Conservation (phyloP, 352 stramenopile species). For the Blastocystis sp. region DNA sequence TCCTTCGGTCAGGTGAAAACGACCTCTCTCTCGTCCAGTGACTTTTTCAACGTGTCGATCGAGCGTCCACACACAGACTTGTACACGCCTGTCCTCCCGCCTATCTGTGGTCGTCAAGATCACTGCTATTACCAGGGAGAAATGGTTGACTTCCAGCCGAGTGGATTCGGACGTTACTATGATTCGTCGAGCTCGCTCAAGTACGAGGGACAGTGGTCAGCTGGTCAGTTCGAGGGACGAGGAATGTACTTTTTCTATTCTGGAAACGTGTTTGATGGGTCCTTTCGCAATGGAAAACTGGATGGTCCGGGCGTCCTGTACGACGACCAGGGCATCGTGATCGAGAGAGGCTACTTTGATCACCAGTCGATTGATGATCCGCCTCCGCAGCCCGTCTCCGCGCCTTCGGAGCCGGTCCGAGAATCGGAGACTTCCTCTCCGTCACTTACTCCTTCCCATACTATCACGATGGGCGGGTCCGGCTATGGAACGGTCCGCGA, state of each 20-base stretch:
- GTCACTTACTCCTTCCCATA: neutral
- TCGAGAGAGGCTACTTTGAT: neutral
- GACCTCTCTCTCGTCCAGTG: neutral
- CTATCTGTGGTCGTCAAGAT: neutral
- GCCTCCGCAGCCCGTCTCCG: neutral
- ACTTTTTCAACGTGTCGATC: slow-evolving; percentile 4
- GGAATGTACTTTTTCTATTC: neutral
- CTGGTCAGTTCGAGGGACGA: neutral
- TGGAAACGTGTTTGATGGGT: neutral
- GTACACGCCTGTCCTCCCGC: neutral
- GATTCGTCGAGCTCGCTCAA: slow-evolving; percentile 2
- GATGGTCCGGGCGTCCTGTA: neutral
- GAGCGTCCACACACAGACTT: neutral
- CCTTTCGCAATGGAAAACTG: neutral
- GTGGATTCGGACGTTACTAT: neutral
- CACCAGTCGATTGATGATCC: neutral
- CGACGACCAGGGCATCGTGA: neutral
- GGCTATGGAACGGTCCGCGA: neutral
- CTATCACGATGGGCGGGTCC: neutral
- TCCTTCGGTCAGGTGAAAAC: neutral
- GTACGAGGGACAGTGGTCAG: slow-evolving; percentile 7
- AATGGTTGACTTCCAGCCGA: neutral
- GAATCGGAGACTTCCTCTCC: too few relatives aligned
- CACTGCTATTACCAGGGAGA: slow-evolving; percentile 48
- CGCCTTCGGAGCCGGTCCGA: neutral